Conservation (phyloP, 192 early-diverging fungal genomes). For the Coemansia nantahalensis region DNA sequence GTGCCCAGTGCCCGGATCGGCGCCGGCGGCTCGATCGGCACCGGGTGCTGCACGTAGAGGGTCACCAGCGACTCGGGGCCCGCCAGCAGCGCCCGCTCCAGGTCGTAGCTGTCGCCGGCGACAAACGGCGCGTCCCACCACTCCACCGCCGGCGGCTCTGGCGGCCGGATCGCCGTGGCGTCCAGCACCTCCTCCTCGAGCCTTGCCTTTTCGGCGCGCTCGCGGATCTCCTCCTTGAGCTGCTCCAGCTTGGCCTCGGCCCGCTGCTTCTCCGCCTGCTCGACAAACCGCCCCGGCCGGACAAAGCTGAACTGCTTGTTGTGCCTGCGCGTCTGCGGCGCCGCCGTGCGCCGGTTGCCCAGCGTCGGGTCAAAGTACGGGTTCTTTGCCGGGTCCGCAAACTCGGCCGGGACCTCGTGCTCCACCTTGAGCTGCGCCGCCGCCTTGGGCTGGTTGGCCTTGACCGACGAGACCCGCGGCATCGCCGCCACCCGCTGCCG, state of each 20-base stretch:
- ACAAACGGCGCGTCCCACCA: slow-evolving; percentile 97
- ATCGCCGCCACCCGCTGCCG: slow-evolving; percentile 28
- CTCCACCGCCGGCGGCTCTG: slow-evolving; percentile 76
- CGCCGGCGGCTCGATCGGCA: slow-evolving; percentile 30
- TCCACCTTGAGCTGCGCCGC: slow-evolving; percentile 57
- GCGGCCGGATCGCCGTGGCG: slow-evolving; percentile 52
- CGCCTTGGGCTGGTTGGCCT: slow-evolving; percentile 69
- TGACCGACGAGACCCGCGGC: slow-evolving; percentile 54
- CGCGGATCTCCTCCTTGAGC: slow-evolving; percentile 42
- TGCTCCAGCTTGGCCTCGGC: slow-evolving; percentile 59
- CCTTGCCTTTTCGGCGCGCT: slow-evolving; percentile 21
- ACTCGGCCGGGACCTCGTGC: slow-evolving; percentile 45
- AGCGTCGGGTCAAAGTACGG: slow-evolving; percentile 84
- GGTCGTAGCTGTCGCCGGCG: slow-evolving; percentile 67
- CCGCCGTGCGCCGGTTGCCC: slow-evolving; percentile 24
- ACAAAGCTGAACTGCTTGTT: slow-evolving; percentile 71
- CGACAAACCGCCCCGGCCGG: slow-evolving; percentile 75
- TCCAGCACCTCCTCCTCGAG: slow-evolving; percentile 37
- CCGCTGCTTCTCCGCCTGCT: slow-evolving; percentile 80
- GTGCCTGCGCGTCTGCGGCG: slow-evolving; percentile 46
- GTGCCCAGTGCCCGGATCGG: slow-evolving; percentile 14
- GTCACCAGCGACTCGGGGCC: slow-evolving; percentile 56
- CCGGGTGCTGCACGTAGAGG: slow-evolving; percentile 38
- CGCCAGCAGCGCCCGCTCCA: slow-evolving; percentile 43
- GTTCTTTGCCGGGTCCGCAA: slow-evolving; percentile 74